Percentiles rank a stretch among this genome's conserved stretches.
phyloP scores from a whole-genome alignment of 495 filamentous ascomycete genomes.

The Lophiostoma macrostomum region DNA sequence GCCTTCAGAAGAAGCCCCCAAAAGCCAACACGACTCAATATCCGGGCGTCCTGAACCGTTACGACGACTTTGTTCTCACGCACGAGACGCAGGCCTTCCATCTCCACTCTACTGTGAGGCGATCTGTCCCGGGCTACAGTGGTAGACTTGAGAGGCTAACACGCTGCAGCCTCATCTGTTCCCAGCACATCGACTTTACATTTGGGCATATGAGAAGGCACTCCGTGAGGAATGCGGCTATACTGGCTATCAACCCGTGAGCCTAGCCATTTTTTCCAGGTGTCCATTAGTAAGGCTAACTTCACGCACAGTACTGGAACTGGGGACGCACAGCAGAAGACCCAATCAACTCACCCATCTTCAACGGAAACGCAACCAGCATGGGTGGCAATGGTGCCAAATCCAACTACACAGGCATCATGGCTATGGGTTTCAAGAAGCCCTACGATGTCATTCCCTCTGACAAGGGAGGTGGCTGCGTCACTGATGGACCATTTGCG shows the following conservation, averaged over 20 bases:
- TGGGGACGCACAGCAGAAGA: constrained; percentile 52
- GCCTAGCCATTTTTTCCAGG: not conserved
- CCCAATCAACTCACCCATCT: constrained; percentile 54
- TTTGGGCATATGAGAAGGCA: constrained; percentile 29
- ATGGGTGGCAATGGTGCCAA: constrained; percentile 60
- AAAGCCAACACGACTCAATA: constrained; percentile 13
- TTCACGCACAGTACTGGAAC: constrained; percentile 55
- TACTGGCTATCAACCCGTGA: constrained; percentile 31
- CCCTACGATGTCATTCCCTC: constrained; percentile 41
- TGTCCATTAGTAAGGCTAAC: not conserved
- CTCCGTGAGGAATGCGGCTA: constrained; percentile 40
- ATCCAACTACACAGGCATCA: constrained; percentile 40
- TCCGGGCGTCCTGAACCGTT: constrained; percentile 15
- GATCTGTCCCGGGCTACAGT: not conserved
- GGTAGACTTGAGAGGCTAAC: no score
- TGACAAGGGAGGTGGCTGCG: constrained; percentile 63
- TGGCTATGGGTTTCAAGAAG: constrained; percentile 6
- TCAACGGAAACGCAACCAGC: constrained; percentile 60
- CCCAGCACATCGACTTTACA: constrained; percentile 25
- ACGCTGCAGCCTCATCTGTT: constrained; percentile 29
- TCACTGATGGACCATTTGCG: constrained; percentile 59
- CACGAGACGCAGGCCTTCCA: constrained; percentile 24
- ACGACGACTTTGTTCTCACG: constrained; percentile 29
- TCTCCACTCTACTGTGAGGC: constrained; percentile 22
- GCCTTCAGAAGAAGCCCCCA: constrained; percentile 25